phyloP scores from a whole-genome alignment of 345 rosid genomes.

The Citrus unshiu region DNA sequence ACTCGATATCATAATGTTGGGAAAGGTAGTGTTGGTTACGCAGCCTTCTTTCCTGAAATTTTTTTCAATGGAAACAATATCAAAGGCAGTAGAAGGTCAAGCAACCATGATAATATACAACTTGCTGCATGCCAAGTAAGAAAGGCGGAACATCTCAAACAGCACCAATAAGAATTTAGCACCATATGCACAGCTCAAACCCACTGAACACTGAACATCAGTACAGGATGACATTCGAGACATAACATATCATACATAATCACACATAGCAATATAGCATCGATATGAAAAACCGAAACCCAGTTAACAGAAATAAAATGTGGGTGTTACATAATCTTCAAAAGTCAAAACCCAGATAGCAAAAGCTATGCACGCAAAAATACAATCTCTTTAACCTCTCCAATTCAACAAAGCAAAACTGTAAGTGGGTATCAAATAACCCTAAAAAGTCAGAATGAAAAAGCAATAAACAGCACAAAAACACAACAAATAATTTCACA shows the following conservation, averaged over 20 bases:
- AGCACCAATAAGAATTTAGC: neutral
- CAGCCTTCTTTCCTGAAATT: constrained; percentile 32
- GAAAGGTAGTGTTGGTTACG: constrained; percentile 14
- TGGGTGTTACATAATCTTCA: neutral
- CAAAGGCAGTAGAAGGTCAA: neutral
- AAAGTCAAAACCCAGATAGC: neutral
- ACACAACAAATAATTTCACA: neutral
- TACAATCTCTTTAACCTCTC: neutral
- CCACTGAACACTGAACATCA: neutral
- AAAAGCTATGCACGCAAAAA: neutral
- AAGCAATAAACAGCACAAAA: neutral
- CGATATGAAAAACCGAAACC: neutral
- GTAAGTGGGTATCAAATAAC: neutral
- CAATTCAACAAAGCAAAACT: neutral
- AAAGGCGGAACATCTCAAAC: neutral
- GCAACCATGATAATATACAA: neutral
- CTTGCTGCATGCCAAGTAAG: neutral
- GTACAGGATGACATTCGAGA: neutral
- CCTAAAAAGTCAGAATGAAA: neutral
- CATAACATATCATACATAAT: neutral
- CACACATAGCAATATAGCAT: neutral
- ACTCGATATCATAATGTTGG: constrained; percentile 25
- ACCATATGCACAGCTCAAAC: neutral
- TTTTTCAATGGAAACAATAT: constrained; percentile 7
- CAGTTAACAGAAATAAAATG: neutral